Percentiles rank a stretch among this genome's conserved stretches.
Conservation (phyloP, 352 stramenopile species). For the Phytophthora citrophthora region DNA sequence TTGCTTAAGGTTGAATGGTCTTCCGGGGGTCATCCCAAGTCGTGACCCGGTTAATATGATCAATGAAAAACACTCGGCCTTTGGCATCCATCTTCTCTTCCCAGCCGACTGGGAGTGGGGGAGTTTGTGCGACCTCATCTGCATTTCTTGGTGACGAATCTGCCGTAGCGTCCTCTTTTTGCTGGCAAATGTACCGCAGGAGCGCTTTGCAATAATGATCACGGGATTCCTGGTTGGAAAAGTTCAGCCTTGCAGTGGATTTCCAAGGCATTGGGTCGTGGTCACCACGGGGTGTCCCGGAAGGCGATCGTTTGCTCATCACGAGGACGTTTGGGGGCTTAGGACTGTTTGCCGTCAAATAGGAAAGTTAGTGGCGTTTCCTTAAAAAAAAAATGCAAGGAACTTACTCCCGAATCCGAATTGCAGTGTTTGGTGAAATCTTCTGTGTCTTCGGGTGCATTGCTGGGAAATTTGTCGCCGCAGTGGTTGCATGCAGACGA, state of each 20-base stretch:
- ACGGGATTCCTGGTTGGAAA: conserved; percentile 58
- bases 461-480: conserved; percentile 77
- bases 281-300: conserved; percentile 26
- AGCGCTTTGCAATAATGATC: conserved; percentile 75
- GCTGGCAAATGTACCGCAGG: conserved; percentile 75
- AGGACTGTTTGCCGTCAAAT: conserved; percentile 34
- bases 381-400: neutral
- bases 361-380: neutral
- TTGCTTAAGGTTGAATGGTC: conserved; percentile 13
- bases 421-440: conserved; percentile 62
- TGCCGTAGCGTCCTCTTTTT: conserved; percentile 51
- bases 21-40: conserved; percentile 71
- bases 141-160: conserved; percentile 5
- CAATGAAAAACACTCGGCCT: conserved; percentile 73
- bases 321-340: conserved; percentile 66
- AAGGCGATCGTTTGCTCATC: conserved; percentile 38
- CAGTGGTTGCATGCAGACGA: conserved; percentile 65
- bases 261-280: conserved; percentile 39
- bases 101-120: conserved; percentile 71
- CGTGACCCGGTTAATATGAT: conserved; percentile 77
- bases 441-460: conserved; percentile 82
- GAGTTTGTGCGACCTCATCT: neutral
- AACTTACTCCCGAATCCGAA: conserved; percentile 75
- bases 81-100: conserved; percentile 75
- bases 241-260: conserved; percentile 39